Evolutionary conservation across 2,329 filamentous ascomycete genomes (phyloP).

Genomic region (Claviceps fusiformis): DNA sequence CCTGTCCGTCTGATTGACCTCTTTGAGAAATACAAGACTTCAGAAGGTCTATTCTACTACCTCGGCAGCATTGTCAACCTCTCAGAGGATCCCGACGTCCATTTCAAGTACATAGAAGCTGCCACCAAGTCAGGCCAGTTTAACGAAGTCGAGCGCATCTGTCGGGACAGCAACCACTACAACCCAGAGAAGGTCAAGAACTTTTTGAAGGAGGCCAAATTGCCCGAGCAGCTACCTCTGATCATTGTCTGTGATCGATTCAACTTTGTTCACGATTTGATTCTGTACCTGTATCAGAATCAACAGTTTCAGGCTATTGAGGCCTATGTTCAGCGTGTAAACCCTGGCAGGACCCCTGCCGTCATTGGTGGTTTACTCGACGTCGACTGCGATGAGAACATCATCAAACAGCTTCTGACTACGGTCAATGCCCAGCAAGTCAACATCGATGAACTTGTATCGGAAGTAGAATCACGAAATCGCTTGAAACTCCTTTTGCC

Average conservation of each 20-base stretch:
- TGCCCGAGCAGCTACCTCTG: slow-evolving; percentile 84
- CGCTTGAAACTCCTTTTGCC: slow-evolving; percentile 88
- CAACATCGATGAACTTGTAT: slow-evolving; percentile 86
- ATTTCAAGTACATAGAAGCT: slow-evolving; percentile 99
- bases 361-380: slow-evolving; percentile 89
- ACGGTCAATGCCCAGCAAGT: slow-evolving; percentile 77
- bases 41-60: slow-evolving; percentile 96
- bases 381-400: slow-evolving; percentile 90
- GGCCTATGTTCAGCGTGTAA: slow-evolving; percentile 93
- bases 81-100: slow-evolving; percentile 86
- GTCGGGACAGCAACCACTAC: slow-evolving; percentile 80
- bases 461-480: slow-evolving; percentile 91
- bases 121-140: slow-evolving; percentile 88
- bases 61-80: slow-evolving; percentile 96
- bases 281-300: slow-evolving; percentile 95
- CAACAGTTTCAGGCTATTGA: slow-evolving; percentile 99
- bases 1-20: slow-evolving; percentile 80
- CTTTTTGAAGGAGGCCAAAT: slow-evolving; percentile 90
- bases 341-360: slow-evolving; percentile 77
- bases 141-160: slow-evolving; percentile 93
- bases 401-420: slow-evolving; percentile 82
- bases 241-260: slow-evolving; percentile 99
- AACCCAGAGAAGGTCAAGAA: slow-evolving; percentile 97
- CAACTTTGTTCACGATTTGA: slow-evolving; percentile 95
- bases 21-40: slow-evolving; percentile 94